These are phyloP conservation scores for Cairneyella variabilis DNA, from an alignment of 495 filamentous ascomycete genomes.

Conservation along the genomic window DNA sequence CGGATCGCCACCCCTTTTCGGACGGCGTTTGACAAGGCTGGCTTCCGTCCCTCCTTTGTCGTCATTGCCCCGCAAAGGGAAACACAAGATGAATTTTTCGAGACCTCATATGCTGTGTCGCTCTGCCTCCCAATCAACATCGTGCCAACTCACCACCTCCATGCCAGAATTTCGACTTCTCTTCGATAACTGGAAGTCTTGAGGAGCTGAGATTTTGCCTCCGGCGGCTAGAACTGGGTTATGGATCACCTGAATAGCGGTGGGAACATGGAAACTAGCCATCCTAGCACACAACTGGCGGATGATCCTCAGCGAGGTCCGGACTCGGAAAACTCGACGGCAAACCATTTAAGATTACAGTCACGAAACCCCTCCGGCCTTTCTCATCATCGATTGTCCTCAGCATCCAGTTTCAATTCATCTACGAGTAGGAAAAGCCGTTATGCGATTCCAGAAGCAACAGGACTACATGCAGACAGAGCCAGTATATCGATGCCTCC, in stretches of 20 bases:
- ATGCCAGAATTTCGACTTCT: not conserved
- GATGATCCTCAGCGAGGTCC: slow-evolving; percentile 1
- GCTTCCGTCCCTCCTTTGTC: too few relatives aligned
- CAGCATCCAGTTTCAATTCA: slow-evolving; percentile 29
- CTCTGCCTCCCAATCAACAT: not conserved
- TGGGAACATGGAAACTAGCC: slow-evolving; percentile 14
- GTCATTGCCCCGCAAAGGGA: too few relatives aligned
- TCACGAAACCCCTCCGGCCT: not conserved
- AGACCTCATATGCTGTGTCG: not conserved
- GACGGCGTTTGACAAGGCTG: too few relatives aligned
- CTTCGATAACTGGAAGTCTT: slow-evolving; percentile 11
- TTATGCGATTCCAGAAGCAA: slow-evolving; percentile 41
- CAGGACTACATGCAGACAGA: slow-evolving; percentile 41
- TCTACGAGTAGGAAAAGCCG: slow-evolving; percentile 46
- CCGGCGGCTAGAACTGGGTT: too few relatives aligned
- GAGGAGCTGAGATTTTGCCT: too few relatives aligned
- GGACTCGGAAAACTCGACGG: slow-evolving; percentile 1
- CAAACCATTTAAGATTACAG: not conserved
- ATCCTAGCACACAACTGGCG: slow-evolving; percentile 8
- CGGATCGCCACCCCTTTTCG: too few relatives aligned
- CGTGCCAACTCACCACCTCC: not conserved
- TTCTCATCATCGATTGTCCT: slow-evolving; percentile 26
- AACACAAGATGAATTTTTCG: too few relatives aligned
- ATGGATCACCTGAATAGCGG: too few relatives aligned
- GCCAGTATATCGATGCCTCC: slow-evolving; percentile 61